Evolutionary conservation across 2,329 filamentous ascomycete genomes (phyloP).

Genomic region (Geosmithia flava): DNA sequence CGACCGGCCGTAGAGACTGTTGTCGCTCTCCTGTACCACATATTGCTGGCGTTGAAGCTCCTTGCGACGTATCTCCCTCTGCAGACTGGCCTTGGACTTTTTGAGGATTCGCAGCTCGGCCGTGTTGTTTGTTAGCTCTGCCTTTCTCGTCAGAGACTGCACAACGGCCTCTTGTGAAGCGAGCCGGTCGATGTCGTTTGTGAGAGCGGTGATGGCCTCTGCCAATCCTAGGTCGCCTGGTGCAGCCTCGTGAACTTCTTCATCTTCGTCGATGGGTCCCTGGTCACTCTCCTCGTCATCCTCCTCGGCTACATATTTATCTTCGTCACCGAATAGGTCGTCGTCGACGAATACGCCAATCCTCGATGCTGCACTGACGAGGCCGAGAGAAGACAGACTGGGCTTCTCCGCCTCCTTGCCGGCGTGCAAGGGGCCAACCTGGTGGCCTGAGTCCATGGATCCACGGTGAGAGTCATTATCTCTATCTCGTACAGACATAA

Average conservation of each 20-base stretch:
- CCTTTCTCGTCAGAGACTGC: conserved; percentile 83
- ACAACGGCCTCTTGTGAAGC: conserved; percentile 81
- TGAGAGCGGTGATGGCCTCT: conserved; percentile 83
- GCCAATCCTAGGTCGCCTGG: conserved; percentile 88
- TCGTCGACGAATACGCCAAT: conserved; percentile 91
- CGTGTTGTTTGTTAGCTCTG: conserved; percentile 92
- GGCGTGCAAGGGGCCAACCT: conserved; percentile 4
- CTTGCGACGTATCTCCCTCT: conserved; percentile 84
- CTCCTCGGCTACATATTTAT: conserved; percentile 74
- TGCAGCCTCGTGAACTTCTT: conserved; percentile 86
- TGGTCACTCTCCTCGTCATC: conserved; percentile 32
- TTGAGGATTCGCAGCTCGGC: conserved; percentile 83
- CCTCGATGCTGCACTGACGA: conserved; percentile 76
- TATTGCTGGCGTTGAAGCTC: conserved; percentile 96
- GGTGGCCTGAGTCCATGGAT: conserved; percentile 42
- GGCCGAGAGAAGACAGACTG: conserved; percentile 79
- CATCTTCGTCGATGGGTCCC: conserved; percentile 47
- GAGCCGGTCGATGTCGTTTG: conserved; percentile 80
- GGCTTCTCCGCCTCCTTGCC: conserved; percentile 52
- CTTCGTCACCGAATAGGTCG: conserved; percentile 83
- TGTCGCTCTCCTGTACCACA: conserved; percentile 94
- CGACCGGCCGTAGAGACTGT: conserved; percentile 86
- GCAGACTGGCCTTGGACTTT: conserved; percentile 88
- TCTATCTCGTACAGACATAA: conserved; percentile 40
- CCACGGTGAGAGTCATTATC: conserved; percentile 50